Percentiles rank a stretch among this genome's conserved stretches.
These are phyloP conservation scores for Bryoerythrophyllum caledonicum DNA, from an alignment of 225 moss, liverwort and hornwort species.

Conservation along the genomic window DNA sequence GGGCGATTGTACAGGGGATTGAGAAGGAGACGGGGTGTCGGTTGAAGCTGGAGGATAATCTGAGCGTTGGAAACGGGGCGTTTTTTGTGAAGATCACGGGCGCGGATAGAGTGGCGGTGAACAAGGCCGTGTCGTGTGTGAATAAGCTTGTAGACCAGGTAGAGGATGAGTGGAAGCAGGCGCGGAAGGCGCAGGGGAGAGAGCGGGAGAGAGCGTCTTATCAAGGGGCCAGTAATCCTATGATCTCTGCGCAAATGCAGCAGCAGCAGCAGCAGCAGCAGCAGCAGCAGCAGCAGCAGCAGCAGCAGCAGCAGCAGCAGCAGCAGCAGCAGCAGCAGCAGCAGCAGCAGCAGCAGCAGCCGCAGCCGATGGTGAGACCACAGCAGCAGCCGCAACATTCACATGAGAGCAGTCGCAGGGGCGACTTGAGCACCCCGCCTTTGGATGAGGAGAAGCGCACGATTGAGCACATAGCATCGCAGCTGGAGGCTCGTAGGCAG, in stretches of 20 bases:
- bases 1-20: constrained; percentile 90
- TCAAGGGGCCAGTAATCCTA: constrained; percentile 60
- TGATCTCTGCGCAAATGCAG: constrained; percentile 86
- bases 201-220: constrained; percentile 51
- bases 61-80: constrained; percentile 70
- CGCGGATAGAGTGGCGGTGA: constrained; percentile 77
- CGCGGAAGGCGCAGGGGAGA: constrained; percentile 68
- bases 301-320: constrained; percentile 18
- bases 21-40: constrained; percentile 98
- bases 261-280: constrained; percentile 20
- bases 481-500: constrained; percentile 99
- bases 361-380: constrained; percentile 35
- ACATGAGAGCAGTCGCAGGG: constrained; percentile 59
- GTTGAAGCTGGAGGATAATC: constrained; percentile 92
- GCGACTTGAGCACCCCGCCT: constrained; percentile 59
- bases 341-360: constrained; percentile 39
- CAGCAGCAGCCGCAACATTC: constrained; percentile 17
- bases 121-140: constrained; percentile 80
- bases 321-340: constrained; percentile 36
- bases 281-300: constrained; percentile 19
- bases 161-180: constrained; percentile 97
- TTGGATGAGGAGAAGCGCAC: constrained; percentile 99
- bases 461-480: constrained; percentile 99
- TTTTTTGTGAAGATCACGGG: constrained; percentile 96
- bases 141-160: constrained; percentile 93